Evolutionary conservation across 192 early-diverging fungal genomes (phyloP).

Genomic region (Backusella macrospora): DNA sequence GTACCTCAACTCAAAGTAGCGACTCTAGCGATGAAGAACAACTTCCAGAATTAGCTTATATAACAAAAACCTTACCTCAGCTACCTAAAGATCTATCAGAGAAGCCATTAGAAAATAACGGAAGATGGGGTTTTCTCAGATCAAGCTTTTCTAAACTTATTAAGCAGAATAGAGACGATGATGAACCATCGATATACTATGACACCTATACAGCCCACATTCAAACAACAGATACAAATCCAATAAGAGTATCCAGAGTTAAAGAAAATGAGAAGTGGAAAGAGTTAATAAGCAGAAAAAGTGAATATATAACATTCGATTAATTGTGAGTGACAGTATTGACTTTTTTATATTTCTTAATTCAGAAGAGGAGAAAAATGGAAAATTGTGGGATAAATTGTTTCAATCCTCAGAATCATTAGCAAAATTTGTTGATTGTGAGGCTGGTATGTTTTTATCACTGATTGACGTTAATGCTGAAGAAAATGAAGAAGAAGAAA

Average conservation of each 20-base stretch:
- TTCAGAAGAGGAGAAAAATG: background rate
- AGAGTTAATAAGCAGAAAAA: background rate
- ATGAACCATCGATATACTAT: constrained; percentile 4
- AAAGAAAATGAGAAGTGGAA: background rate
- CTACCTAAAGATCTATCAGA: background rate
- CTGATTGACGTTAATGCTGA: background rate
- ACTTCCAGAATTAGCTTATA: background rate
- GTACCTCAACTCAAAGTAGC: background rate
- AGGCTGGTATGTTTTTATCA: background rate
- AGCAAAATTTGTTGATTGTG: background rate
- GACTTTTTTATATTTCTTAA: background rate
- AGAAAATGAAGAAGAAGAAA: background rate
- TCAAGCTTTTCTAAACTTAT: background rate
- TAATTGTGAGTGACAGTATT: background rate
- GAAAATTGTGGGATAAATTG: background rate
- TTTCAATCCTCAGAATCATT: constrained; percentile 5
- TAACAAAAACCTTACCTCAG: background rate
- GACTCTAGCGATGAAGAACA: constrained; percentile 5
- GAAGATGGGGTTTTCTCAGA: background rate
- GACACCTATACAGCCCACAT: background rate
- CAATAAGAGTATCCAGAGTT: background rate
- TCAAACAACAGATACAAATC: background rate
- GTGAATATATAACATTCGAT: constrained; percentile 5
- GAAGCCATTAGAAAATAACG: background rate
- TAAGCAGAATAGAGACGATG: background rate